Conservation (phyloP, 768 basidiomycete genomes). For the Boletales sp. region DNA sequence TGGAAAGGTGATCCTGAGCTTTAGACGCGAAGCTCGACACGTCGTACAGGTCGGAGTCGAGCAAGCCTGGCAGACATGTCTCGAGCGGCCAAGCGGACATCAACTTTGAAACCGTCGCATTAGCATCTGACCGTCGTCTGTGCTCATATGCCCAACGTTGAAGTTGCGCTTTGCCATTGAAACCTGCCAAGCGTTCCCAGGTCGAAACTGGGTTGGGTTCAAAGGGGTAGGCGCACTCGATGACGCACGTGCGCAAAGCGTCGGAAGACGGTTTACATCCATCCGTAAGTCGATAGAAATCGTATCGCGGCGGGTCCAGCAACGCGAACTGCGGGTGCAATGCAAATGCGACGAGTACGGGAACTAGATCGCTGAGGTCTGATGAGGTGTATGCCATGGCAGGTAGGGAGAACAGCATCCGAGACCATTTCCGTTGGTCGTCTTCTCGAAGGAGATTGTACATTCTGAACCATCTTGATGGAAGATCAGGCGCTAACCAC, state of each 20-base stretch:
- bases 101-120: not conserved
- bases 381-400: constrained; percentile 25
- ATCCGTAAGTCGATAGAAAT: constrained; percentile 1
- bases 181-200: not conserved
- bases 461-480: constrained; percentile 18
- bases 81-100: constrained; percentile 12
- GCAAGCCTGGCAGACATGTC: not conserved
- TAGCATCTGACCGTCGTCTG: not conserved
- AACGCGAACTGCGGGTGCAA: constrained; percentile 7
- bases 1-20: not conserved
- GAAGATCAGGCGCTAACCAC: constrained; percentile 21
- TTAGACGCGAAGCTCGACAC: not conserved
- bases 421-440: constrained; percentile 5
- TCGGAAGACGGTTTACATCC: not conserved
- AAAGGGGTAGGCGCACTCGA: not conserved
- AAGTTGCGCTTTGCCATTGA: not conserved
- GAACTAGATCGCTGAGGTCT: constrained; percentile 8
- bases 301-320: constrained; percentile 9
- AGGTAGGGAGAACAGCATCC: constrained; percentile 25
- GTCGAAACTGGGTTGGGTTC: constrained; percentile 2
- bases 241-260: not conserved
- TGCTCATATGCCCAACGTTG: not conserved
- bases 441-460: constrained; percentile 21
- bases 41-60: not conserved
- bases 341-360: constrained; percentile 28